phyloP scores from a whole-genome alignment of 2,329 filamentous ascomycete genomes.

The Aphanocladium album region DNA sequence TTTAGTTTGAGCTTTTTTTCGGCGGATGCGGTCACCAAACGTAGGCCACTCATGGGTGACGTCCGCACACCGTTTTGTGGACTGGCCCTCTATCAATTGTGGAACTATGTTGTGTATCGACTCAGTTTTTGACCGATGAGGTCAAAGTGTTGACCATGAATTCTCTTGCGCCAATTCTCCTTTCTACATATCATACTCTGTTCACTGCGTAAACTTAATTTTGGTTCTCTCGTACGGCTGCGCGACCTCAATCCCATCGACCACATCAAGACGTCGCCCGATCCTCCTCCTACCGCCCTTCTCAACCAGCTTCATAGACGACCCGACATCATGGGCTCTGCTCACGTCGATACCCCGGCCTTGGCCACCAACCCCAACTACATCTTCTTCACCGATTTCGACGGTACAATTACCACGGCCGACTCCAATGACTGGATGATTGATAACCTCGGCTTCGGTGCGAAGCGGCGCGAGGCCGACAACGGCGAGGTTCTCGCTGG shows the following conservation, averaged over 20 bases:
- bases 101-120: constrained; percentile 1
- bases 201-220: too few species aligned
- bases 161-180: background rate
- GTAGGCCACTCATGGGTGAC: constrained; percentile 1
- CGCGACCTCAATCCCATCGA: too few species aligned
- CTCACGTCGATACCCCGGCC: constrained; percentile 45
- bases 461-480: constrained; percentile 61
- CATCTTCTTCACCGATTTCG: constrained; percentile 99
- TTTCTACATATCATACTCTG: background rate
- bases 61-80: constrained; percentile 1
- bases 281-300: too few species aligned
- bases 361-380: constrained; percentile 70
- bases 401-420: constrained; percentile 82
- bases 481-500: constrained; percentile 74
- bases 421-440: constrained; percentile 70
- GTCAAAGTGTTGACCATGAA: background rate
- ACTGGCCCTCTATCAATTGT: constrained; percentile 11
- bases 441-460: constrained; percentile 84
- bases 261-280: too few species aligned
- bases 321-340: constrained; percentile 37
- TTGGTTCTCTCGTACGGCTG: too few species aligned
- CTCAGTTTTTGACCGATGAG: background rate
- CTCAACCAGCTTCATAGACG: too few species aligned
- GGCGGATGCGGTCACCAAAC: background rate
- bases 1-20: background rate